phyloP scores from a whole-genome alignment of 2,329 filamentous ascomycete genomes.

The Colletotrichum karsti region DNA sequence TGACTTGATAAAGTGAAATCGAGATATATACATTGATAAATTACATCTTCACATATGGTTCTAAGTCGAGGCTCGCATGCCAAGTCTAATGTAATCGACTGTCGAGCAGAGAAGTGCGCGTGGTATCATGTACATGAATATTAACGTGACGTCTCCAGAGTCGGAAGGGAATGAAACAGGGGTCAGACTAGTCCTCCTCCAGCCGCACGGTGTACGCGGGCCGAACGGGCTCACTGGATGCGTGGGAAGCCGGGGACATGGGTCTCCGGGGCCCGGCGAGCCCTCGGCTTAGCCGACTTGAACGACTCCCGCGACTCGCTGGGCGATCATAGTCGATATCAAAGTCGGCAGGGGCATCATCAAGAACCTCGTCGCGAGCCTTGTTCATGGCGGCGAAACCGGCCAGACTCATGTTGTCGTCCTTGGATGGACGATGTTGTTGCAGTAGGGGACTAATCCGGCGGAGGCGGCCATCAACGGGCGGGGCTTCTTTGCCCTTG shows the following conservation, averaged over 20 bases:
- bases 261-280: background rate
- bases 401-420: constrained; percentile 31
- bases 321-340: constrained; percentile 6
- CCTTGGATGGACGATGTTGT: constrained; percentile 9
- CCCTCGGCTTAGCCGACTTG: constrained; percentile 13
- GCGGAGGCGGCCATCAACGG: constrained; percentile 32
- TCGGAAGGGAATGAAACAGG: background rate
- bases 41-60: too few species aligned
- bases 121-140: background rate
- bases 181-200: constrained; percentile 8
- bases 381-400: constrained; percentile 29
- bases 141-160: too few species aligned
- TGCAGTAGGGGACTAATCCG: background rate
- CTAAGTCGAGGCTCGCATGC: background rate
- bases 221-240: background rate
- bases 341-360: constrained; percentile 1
- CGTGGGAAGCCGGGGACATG: background rate
- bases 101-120: too few species aligned
- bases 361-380: constrained; percentile 6
- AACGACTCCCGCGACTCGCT: constrained; percentile 13
- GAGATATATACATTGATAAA: too few species aligned
- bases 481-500: constrained; percentile 33
- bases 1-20: too few species aligned
- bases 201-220: constrained; percentile 9
- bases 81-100: background rate